These are phyloP conservation scores for Solanum sitiens DNA, from an alignment of 257 asterid genomes.

Conservation along the genomic window DNA sequence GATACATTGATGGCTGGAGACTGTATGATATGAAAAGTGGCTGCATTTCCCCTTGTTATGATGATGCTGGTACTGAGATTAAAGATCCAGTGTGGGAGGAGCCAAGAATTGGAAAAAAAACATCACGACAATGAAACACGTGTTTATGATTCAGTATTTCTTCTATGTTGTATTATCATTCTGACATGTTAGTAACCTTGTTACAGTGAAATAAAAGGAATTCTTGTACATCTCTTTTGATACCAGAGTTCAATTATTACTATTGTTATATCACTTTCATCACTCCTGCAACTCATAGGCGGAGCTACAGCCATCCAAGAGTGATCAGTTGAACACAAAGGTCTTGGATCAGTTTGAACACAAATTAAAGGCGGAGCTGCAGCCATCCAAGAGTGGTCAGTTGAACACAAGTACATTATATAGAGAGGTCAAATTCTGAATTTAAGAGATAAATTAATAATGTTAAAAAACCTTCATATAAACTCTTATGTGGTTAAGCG, in stretches of 20 bases:
- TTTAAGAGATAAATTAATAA: too few species aligned
- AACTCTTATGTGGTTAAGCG: too few species aligned
- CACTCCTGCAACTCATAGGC: too few species aligned
- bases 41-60: conserved; percentile 3
- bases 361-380: too few species aligned
- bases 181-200: background rate
- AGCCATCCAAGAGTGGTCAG: too few species aligned
- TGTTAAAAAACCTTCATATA: too few species aligned
- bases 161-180: background rate
- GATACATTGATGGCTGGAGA: conserved; percentile 11
- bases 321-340: too few species aligned
- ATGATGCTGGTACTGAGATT: background rate
- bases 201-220: background rate
- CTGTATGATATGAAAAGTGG: conserved; percentile 11
- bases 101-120: background rate
- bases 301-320: too few species aligned
- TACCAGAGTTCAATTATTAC: background rate
- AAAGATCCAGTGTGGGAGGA: background rate
- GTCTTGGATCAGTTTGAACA: too few species aligned
- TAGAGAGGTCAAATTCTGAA: too few species aligned
- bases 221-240: background rate
- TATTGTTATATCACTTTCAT: background rate
- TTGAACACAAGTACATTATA: too few species aligned
- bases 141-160: background rate
- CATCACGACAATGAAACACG: background rate